Conservation (phyloP, 164 flowering plant genomes). For the Stephania yunnanensis region DNA sequence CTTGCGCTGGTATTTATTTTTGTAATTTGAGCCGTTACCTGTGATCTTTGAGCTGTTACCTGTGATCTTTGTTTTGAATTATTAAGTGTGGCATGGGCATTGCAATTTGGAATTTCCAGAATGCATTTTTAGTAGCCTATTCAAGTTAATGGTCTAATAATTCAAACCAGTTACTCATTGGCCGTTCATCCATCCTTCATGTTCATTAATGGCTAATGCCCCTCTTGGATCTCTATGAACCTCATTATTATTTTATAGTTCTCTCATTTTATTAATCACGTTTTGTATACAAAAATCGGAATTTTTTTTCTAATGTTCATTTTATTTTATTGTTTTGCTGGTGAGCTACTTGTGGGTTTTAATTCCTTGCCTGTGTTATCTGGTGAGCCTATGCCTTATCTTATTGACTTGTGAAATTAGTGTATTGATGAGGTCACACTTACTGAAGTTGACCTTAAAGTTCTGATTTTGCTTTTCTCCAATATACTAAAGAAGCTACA, state of each 20-base stretch:
- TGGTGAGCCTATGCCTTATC: no score
- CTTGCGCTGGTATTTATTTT: background rate
- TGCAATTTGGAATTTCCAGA: background rate
- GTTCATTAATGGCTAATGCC: background rate
- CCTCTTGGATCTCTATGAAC: background rate
- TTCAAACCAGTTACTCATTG: background rate
- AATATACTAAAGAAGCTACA: background rate
- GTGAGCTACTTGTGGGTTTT: no score
- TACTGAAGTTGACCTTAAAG: background rate
- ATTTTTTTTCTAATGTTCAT: no score
- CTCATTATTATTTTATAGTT: no score
- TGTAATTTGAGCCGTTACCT: background rate
- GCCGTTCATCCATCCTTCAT: background rate
- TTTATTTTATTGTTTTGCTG: no score
- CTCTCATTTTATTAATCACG: no score
- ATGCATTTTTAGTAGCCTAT: background rate
- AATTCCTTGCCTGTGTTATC: no score
- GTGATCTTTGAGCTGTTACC: background rate
- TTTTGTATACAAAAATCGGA: no score
- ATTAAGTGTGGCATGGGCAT: background rate
- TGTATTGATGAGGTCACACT: background rate
- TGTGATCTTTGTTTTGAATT: background rate
- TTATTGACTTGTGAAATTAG: background rate
- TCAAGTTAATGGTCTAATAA: background rate
- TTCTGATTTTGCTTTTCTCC: background rate